Evolutionary conservation across 495 filamentous ascomycete species (phyloP), one percentile per base, ranked within the genome.

Genomic region (Baudoinia panamericana): DNA sequence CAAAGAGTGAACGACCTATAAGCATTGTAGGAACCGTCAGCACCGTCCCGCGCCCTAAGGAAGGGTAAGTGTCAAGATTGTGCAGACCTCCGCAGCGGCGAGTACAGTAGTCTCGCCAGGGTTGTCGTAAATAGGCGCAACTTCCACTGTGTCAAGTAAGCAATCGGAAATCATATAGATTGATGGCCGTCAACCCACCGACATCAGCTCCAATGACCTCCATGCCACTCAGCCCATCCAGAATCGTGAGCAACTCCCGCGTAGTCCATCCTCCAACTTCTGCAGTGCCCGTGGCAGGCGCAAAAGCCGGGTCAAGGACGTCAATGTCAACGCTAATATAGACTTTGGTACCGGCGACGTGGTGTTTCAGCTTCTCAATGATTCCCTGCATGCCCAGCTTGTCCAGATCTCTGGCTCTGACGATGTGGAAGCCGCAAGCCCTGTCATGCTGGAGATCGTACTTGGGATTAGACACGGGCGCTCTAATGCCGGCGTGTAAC

Each of bases 401-500:
- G 34, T 63, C 60, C 26, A 63, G 45, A 20, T 60, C 59, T 30
- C 60, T 45, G 0, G 60, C 60, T 25, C 39, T 60, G 15, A 62
- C 25, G 13, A 62, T 67, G 19, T 63, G 55, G 46, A 71, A 72
- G 0, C 67, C 68, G 45, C 67, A 71, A 38, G 65, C 56, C 19
- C 60, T 36, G 42, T 72, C 69, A 38, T 70, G 66, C 30, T 58
- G 52, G 16, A 70, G 22, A 44, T 71, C 67, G 12, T 61, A 65
- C 43, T 62, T 63, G 5, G 45, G 53, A 4, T 60, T 56, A 5
- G 53, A 26, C 12, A 71, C 50, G 9, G 68, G 68, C 21, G 60
- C 67, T 39, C 67, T 51, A 36, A 71, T 70, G 6, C 68, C 68
- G 15, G 67, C 67, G 39, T 71, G 67, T 23, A 67, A 60, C 7